Evolutionary conservation across 441 rosid genomes (phyloP), one percentile per base, ranked within the genome.

Genomic region (Isatis lusitanica): DNA sequence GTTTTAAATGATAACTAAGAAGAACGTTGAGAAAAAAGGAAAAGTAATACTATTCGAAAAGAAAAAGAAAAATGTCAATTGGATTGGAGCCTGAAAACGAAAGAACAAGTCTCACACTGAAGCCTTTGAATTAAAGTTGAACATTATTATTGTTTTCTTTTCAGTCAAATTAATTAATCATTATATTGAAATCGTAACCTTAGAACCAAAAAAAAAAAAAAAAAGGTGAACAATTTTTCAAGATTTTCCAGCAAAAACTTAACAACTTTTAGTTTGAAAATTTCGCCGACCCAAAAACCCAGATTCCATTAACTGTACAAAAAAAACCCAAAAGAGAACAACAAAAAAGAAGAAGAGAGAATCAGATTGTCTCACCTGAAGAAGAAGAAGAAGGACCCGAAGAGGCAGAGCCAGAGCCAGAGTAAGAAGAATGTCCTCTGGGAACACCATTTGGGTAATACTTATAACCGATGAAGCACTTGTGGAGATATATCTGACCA

Each of bases 371-470:
- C 2, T 26, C 72, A 89, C 97, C 97, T 77, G 85, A 69, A 4
- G 81, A 77, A 59, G 81, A 76, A 24, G 88, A 83, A 57, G 84
- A 77, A 35, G 38, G 8, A 3, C 82, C 75, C 2, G 90, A 87
- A 21, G 1, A n/a, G n/a, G n/a, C n/a, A n/a, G n/a, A 85, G 66
- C 13, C 84, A 2, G 80, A 50, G 4, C 85, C 72, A 9, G 8
- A 6, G 12, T 88, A 68, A 0, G 97, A 81, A 26, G 90, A 74
- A 1, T 86, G 73, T 71, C 87, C 79, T 71, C 77, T 80, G 1
- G 93, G 96, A 21, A 87, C 88, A 51, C 98, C 98, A 85, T 87
- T 90, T 13, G 98, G 93, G 57, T 84, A 88, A 76, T 85, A 87
- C 46, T 55, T 83, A 65, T 86, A 93, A 76, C 93, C 89, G 13